These are phyloP conservation scores for Fusarium proliferatum DNA, from an alignment of 2,329 filamentous ascomycete species.

Conservation along the genomic window DNA sequence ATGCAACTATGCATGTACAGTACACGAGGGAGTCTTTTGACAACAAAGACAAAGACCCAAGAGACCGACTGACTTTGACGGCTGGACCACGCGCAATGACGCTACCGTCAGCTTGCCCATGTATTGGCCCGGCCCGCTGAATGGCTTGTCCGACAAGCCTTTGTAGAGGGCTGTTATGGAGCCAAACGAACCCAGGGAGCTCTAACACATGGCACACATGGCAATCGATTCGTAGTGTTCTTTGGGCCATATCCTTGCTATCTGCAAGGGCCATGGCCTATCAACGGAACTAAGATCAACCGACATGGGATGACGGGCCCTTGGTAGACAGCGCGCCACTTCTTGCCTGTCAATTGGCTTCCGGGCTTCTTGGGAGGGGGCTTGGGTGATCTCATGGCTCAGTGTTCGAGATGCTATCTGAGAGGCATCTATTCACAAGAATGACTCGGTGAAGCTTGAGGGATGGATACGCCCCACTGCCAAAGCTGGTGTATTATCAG, in stretches of 20 bases:
- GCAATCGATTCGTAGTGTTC: constrained; percentile 30
- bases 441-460: neutral
- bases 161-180: constrained; percentile 27
- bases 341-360: constrained; percentile 30
- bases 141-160: constrained; percentile 21
- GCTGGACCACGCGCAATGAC: constrained; percentile 36
- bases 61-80: constrained; percentile 28
- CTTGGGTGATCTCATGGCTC: constrained; percentile 17
- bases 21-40: constrained; percentile 37
- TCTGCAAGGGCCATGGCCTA: constrained; percentile 46
- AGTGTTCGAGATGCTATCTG: constrained; percentile 29
- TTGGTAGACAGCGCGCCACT: constrained; percentile 37
- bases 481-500: neutral
- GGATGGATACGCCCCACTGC: neutral
- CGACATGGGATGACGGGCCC: constrained; percentile 32
- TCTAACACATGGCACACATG: constrained; percentile 36
- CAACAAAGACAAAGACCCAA: constrained; percentile 30
- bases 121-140: constrained; percentile 34
- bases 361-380: constrained; percentile 29
- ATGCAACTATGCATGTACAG: constrained; percentile 26
- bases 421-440: neutral
- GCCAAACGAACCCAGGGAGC: constrained; percentile 29
- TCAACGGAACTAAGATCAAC: constrained; percentile 36
- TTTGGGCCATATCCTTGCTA: constrained; percentile 40
- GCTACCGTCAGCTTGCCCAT: constrained; percentile 35